Percentiles rank a stretch among this genome's conserved stretches.
These are phyloP conservation scores for Phytophthora boehmeriae DNA, from an alignment of 352 stramenopile species.

Conservation along the genomic window DNA sequence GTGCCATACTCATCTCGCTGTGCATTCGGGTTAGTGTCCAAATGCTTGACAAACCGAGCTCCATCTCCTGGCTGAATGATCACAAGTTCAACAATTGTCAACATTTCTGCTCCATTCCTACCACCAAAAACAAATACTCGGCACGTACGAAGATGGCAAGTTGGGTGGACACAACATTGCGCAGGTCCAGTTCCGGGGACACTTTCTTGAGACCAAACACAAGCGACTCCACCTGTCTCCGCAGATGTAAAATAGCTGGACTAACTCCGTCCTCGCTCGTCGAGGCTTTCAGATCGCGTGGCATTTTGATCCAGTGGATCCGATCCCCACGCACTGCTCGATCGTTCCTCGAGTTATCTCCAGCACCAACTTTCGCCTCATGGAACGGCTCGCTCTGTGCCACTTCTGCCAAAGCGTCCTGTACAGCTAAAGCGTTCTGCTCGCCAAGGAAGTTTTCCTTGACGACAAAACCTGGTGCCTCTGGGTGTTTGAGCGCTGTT, in stretches of 20 bases:
- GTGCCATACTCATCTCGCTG: constrained; percentile 31
- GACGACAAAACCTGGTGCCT: constrained; percentile 62
- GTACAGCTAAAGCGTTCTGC: constrained; percentile 37
- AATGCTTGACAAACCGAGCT: constrained; percentile 72
- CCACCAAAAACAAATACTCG: background rate
- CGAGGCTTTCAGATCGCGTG: constrained; percentile 33
- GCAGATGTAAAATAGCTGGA: constrained; percentile 46
- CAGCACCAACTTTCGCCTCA: constrained; percentile 53
- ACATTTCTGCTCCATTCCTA: background rate
- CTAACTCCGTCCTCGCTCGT: constrained; percentile 28
- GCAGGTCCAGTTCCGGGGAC: constrained; percentile 53
- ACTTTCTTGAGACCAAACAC: constrained; percentile 62
- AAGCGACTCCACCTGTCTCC: constrained; percentile 55
- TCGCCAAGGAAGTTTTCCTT: constrained; percentile 54
- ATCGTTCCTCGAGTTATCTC: constrained; percentile 47
- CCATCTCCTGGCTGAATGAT: constrained; percentile 60
- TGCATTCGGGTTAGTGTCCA: constrained; percentile 60
- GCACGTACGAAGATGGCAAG: constrained; percentile 76
- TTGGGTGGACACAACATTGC: constrained; percentile 76
- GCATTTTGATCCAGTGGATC: constrained; percentile 69
- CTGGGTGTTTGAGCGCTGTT: constrained; percentile 49
- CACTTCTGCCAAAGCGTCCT: constrained; percentile 43
- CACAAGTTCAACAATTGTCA: constrained; percentile 6
- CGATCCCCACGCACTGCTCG: constrained; percentile 58
- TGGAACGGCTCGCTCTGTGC: constrained; percentile 40